Evolutionary conservation across 2,329 filamentous ascomycete genomes (phyloP).

Genomic region (Sarocladium brachiariae): DNA sequence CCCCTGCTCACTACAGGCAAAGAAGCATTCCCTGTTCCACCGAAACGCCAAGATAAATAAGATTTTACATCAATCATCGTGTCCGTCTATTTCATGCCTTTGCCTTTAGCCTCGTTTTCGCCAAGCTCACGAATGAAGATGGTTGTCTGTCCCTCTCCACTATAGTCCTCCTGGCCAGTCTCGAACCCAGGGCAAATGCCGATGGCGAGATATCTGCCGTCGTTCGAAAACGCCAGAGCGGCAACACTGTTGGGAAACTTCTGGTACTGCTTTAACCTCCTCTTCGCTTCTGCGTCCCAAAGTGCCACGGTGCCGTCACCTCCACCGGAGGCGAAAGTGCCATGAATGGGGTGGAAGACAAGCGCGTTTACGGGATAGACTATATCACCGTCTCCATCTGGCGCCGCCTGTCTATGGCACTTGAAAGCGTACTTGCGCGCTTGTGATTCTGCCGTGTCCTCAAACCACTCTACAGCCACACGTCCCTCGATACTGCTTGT

Average conservation of each 20-base stretch:
- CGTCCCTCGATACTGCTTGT: slow-evolving; percentile 89
- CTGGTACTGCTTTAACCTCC: slow-evolving; percentile 83
- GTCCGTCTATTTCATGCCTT: slow-evolving; percentile 56
- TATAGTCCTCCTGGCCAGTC: slow-evolving; percentile 74
- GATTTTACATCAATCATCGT: slow-evolving; percentile 1
- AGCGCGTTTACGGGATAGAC: slow-evolving; percentile 90
- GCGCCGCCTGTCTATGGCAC: slow-evolving; percentile 75
- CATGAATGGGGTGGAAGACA: slow-evolving; percentile 74
- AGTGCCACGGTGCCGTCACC: slow-evolving; percentile 88
- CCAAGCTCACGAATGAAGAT: slow-evolving; percentile 78
- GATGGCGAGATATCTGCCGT: slow-evolving; percentile 73
- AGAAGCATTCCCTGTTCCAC: slow-evolving; percentile 3
- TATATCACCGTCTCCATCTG: slow-evolving; percentile 62
- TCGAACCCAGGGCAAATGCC: slow-evolving; percentile 84
- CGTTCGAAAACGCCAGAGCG: slow-evolving; percentile 66
- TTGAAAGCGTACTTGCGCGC: slow-evolving; percentile 97
- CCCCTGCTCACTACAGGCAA: neutral
- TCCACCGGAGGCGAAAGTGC: slow-evolving; percentile 83
- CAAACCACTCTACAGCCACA: slow-evolving; percentile 97
- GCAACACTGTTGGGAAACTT: slow-evolving; percentile 74
- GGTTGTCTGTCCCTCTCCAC: slow-evolving; percentile 63
- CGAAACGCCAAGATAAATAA: slow-evolving; percentile 10
- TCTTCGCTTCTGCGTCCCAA: slow-evolving; percentile 88
- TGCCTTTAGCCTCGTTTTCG: slow-evolving; percentile 83
- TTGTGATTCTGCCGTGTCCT: slow-evolving; percentile 79